Percentiles rank a stretch among this genome's conserved stretches.
Evolutionary conservation across 164 flowering plant genomes (phyloP).

Genomic region (Berberis thunbergii): DNA sequence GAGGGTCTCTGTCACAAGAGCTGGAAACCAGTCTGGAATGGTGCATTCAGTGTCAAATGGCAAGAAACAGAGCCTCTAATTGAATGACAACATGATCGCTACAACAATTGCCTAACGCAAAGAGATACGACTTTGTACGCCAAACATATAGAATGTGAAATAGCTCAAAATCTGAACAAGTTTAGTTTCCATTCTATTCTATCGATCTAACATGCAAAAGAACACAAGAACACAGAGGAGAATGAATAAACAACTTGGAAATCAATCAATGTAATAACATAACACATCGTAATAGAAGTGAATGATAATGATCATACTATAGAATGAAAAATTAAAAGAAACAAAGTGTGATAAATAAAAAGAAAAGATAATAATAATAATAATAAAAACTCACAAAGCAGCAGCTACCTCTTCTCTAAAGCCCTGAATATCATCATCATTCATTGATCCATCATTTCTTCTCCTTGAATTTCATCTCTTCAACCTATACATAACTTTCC

Average conservation of each 20-base stretch:
- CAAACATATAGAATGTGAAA: neutral
- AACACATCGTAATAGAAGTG: neutral
- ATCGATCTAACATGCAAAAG: neutral
- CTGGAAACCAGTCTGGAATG: conserved; percentile 8
- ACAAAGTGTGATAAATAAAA: conserved; percentile 31
- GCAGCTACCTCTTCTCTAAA: conserved; percentile 16
- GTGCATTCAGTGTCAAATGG: conserved; percentile 8
- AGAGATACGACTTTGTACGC: neutral
- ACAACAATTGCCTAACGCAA: conserved; percentile 6
- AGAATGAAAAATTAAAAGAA: conserved; percentile 21
- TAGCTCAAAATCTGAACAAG: neutral
- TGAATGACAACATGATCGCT: conserved; percentile 1
- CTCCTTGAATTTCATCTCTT: conserved; percentile 20
- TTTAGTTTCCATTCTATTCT: neutral
- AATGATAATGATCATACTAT: conserved; percentile 34
- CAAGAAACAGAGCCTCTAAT: neutral
- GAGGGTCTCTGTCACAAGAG: conserved; percentile 1
- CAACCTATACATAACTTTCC: conserved; percentile 49
- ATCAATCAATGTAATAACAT: no score
- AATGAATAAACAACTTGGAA: neutral
- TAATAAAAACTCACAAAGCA: conserved; percentile 38
- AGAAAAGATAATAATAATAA: conserved; percentile 15
- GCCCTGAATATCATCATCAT: conserved; percentile 17
- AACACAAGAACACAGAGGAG: neutral
- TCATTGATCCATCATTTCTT: conserved; percentile 4